Conservation (phyloP, 2,329 filamentous ascomycete genomes). For the Pseudogymnoascus verrucosus region DNA sequence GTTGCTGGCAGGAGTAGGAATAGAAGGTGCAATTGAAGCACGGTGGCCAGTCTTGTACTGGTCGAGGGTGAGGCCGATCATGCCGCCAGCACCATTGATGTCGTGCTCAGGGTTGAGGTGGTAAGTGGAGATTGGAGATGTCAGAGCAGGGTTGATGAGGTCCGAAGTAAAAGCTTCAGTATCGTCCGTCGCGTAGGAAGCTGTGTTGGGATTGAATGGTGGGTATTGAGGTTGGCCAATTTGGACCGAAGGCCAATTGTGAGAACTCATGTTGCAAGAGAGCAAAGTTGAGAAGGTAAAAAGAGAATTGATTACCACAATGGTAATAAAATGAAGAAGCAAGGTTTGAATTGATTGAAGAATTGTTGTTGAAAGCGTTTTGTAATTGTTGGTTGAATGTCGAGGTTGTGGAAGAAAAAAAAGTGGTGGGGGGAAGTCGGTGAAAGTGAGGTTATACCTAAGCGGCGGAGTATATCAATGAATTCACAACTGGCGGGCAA, state of each 20-base stretch:
- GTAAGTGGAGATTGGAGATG: neutral
- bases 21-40: neutral
- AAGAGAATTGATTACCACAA: neutral
- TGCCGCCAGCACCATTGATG: neutral
- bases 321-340: neutral
- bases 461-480: neutral
- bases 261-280: slow-evolving; percentile 5
- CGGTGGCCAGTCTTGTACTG: neutral
- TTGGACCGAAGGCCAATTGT: neutral
- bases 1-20: neutral
- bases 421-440: neutral
- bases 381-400: neutral
- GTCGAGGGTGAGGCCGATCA: neutral
- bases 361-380: neutral
- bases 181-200: neutral
- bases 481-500: slow-evolving; percentile 3
- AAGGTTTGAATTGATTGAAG: slow-evolving; percentile 1
- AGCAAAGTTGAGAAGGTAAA: neutral
- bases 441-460: slow-evolving; percentile 8
- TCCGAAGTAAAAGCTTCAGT: neutral
- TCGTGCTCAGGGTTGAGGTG: neutral
- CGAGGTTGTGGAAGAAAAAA: neutral
- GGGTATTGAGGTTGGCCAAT: neutral
- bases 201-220: slow-evolving; percentile 5
- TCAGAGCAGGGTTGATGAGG: neutral